These are phyloP conservation scores for Aspergillus neoniger DNA, from an alignment of 2,329 filamentous ascomycete genomes.

Conservation along the genomic window DNA sequence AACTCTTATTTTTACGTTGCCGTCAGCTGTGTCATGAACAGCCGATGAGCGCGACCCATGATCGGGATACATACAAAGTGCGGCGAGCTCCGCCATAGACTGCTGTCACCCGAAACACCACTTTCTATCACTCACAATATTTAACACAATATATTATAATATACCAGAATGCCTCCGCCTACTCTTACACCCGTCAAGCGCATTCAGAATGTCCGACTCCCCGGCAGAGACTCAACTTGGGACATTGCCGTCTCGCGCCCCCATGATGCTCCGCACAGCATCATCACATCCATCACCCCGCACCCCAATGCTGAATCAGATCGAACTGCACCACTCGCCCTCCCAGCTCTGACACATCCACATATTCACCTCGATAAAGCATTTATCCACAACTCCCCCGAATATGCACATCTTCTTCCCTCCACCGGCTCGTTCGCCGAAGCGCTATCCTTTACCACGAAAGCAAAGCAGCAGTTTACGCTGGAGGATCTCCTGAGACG, in stretches of 20 bases:
- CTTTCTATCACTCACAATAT: neutral
- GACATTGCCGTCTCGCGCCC: constrained; percentile 27
- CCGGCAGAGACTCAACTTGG: constrained; percentile 30
- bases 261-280: constrained; percentile 13
- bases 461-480: constrained; percentile 66
- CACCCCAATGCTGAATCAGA: neutral
- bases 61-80: too few species aligned
- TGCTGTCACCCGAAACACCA: neutral
- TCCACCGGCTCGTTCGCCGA: constrained; percentile 63
- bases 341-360: constrained; percentile 67
- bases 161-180: constrained; percentile 14
- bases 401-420: constrained; percentile 62
- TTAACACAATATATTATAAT: neutral
- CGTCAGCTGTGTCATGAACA: too few species aligned
- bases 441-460: constrained; percentile 60
- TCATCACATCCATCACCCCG: constrained; percentile 31
- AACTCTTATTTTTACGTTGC: too few species aligned
- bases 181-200: constrained; percentile 17
- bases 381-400: constrained; percentile 39
- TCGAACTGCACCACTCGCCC: constrained; percentile 31
- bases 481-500: constrained; percentile 63
- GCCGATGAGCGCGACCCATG: too few species aligned
- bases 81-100: neutral
- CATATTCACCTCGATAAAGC: constrained; percentile 69
- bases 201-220: constrained; percentile 34